Percentiles rank a stretch among this genome's conserved stretches.
Evolutionary conservation across 306 rosid genomes (phyloP).

Genomic region (Herpetospermum pedunculosum): DNA sequence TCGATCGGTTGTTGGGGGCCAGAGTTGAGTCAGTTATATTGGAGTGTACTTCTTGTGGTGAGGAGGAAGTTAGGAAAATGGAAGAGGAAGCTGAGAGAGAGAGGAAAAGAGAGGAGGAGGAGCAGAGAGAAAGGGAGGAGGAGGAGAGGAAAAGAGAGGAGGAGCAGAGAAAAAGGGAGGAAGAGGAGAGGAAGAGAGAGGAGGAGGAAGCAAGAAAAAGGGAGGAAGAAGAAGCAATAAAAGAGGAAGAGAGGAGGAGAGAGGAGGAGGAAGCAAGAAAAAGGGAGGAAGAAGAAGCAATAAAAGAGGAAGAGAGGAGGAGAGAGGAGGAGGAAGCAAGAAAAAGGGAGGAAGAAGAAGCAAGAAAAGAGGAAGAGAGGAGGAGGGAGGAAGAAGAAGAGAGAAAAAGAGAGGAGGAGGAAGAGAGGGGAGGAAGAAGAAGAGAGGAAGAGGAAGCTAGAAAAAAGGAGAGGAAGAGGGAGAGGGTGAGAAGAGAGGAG

Average conservation of each 20-base stretch:
- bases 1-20: conserved; percentile 35
- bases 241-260: not conserved
- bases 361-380: not conserved
- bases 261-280: not conserved
- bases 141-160: conserved; percentile 5
- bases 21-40: conserved; percentile 42
- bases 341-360: not conserved
- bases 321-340: not conserved
- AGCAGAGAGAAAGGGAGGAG: conserved; percentile 7
- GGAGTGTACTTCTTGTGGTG: conserved; percentile 68
- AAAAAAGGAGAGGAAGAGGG: not conserved
- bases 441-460: not conserved
- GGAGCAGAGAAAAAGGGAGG: not conserved
- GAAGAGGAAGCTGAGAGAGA: conserved; percentile 30
- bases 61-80: conserved; percentile 59
- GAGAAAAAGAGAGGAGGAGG: not conserved
- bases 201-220: not conserved
- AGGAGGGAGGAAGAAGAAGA: not conserved
- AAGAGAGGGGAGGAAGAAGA: not conserved
- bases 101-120: conserved; percentile 17
- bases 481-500: not conserved
- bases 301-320: not conserved
- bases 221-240: not conserved
- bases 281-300: not conserved
- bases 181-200: not conserved